These are phyloP conservation scores for Trichomonas tenax DNA, from an alignment of 208 protist genomes.

Conservation along the genomic window DNA sequence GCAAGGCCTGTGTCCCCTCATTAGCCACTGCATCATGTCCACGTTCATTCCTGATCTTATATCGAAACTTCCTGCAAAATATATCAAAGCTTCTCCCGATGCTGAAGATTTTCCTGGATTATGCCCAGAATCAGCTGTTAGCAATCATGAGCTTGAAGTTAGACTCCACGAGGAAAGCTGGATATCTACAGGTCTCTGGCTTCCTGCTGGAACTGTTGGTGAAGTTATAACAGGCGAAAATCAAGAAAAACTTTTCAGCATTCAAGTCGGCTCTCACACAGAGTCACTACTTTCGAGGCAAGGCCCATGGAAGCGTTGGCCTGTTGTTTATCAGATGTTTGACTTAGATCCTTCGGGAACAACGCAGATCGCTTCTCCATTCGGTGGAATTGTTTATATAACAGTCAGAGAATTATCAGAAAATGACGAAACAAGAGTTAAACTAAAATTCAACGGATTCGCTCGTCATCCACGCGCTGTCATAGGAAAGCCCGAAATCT, in stretches of 20 bases:
- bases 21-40: not conserved
- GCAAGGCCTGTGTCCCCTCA: not conserved
- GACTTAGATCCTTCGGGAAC: not conserved
- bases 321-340: not conserved
- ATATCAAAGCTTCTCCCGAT: not conserved
- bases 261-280: not conserved
- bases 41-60: not conserved
- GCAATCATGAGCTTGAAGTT: not conserved
- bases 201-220: not conserved
- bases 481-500: not conserved
- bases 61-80: not conserved
- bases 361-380: not conserved
- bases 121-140: not conserved
- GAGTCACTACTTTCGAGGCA: not conserved
- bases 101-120: not conserved
- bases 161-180: not conserved
- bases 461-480: not conserved
- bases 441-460: not conserved
- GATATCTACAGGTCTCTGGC: not conserved
- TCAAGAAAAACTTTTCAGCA: not conserved
- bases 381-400: constrained; percentile 6
- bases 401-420: not conserved
- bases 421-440: not conserved
- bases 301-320: not conserved
- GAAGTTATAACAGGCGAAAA: not conserved